Conservation (phyloP, 2,329 filamentous ascomycete species). For the Rutstroemia sp. region DNA sequence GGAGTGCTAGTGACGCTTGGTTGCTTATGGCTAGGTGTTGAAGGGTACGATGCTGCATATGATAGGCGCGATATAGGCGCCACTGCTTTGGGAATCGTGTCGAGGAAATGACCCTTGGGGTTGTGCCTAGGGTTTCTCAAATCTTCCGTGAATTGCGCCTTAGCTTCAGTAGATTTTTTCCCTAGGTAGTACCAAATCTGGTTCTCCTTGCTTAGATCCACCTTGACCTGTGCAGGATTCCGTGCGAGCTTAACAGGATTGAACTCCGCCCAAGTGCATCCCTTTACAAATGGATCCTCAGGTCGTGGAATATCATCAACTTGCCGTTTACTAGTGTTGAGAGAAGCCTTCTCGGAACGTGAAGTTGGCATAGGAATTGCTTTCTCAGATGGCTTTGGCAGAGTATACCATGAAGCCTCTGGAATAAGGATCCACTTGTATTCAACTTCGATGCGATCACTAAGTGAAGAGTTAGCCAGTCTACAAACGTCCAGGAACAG, state of each 20-base stretch:
- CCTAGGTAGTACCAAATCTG: slow-evolving; percentile 88
- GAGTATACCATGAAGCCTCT: slow-evolving; percentile 60
- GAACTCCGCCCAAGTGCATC: slow-evolving; percentile 75
- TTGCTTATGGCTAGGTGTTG: slow-evolving; percentile 17
- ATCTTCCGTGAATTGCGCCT: slow-evolving; percentile 84
- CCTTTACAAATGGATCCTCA: slow-evolving; percentile 59
- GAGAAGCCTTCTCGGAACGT: slow-evolving; percentile 54
- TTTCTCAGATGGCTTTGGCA: slow-evolving; percentile 67
- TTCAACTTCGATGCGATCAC: slow-evolving; percentile 69
- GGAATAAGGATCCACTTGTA: slow-evolving; percentile 79
- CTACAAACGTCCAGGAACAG: slow-evolving; percentile 4
- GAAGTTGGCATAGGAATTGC: slow-evolving; percentile 64
- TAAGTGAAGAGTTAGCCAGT: slow-evolving; percentile 38
- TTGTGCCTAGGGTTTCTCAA: slow-evolving; percentile 53
- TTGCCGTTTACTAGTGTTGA: slow-evolving; percentile 57
- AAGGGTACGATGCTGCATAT: slow-evolving; percentile 27
- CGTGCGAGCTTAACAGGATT: slow-evolving; percentile 49
- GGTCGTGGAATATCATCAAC: slow-evolving; percentile 55
- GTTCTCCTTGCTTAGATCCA: slow-evolving; percentile 65
- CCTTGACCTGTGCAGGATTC: slow-evolving; percentile 56
- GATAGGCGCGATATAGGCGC: slow-evolving; percentile 34
- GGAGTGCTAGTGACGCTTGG: slow-evolving; percentile 18
- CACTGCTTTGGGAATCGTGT: slow-evolving; percentile 53
- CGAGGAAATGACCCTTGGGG: slow-evolving; percentile 62
- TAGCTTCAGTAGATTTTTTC: slow-evolving; percentile 78